These are phyloP conservation scores for Lactarius sanguifluus DNA, from an alignment of 768 basidiomycete genomes.

Conservation along the genomic window DNA sequence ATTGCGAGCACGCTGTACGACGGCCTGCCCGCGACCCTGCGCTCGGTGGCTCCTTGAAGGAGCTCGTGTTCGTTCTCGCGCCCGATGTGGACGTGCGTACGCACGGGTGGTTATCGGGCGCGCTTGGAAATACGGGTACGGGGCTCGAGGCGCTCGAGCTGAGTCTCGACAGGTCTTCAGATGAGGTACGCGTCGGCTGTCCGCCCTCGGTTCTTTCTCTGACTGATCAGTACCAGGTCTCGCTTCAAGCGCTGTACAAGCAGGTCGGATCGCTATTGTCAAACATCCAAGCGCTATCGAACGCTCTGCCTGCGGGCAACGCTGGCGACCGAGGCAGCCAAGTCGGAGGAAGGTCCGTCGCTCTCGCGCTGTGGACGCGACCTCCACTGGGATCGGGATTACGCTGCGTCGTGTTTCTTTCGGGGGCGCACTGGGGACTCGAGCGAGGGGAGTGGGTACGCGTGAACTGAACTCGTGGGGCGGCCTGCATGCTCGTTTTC, in stretches of 20 bases:
- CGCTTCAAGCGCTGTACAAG: constrained; percentile 34
- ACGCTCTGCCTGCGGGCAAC: constrained; percentile 38
- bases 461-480: not conserved
- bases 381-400: constrained; percentile 31
- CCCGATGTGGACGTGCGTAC: constrained; percentile 36
- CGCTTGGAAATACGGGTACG: constrained; percentile 35
- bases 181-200: constrained; percentile 33
- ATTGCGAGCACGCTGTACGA: constrained; percentile 39
- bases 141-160: constrained; percentile 34
- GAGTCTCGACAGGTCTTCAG: constrained; percentile 32
- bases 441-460: constrained; percentile 8
- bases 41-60: constrained; percentile 29
- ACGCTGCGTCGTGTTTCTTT: constrained; percentile 33
- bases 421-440: constrained; percentile 34
- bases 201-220: too few species aligned
- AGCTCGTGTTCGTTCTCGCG: constrained; percentile 27
- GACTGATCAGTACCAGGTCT: not conserved
- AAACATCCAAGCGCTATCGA: constrained; percentile 33
- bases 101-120: constrained; percentile 35
- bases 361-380: constrained; percentile 33
- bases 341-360: constrained; percentile 39
- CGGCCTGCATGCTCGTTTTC: not conserved
- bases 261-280: constrained; percentile 34
- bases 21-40: constrained; percentile 37
- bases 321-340: constrained; percentile 38